phyloP scores from a whole-genome alignment of 1,139 yeast species.

The Meyerozyma carpophila region DNA sequence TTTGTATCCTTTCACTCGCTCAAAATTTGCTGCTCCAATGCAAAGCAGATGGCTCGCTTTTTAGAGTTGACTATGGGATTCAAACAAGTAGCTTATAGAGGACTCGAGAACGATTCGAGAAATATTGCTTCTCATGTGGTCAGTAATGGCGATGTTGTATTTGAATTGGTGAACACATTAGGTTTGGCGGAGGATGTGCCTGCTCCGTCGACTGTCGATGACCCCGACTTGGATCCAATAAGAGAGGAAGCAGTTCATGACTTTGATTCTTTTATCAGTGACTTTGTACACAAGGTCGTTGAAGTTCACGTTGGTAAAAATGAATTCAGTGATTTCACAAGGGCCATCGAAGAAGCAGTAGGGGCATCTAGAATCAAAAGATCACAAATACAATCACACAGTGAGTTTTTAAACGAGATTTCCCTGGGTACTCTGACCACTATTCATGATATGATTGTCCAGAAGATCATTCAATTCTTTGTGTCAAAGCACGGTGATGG shows the following conservation, averaged over 20 bases:
- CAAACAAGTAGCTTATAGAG: conserved; percentile 53
- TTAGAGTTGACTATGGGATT: conserved; percentile 60
- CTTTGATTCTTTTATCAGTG: neutral
- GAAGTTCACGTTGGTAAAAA: too few species aligned
- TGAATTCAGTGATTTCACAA: too few species aligned
- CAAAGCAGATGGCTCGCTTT: conserved; percentile 56
- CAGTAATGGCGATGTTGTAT: conserved; percentile 47
- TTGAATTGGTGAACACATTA: conserved; percentile 32
- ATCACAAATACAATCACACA: neutral
- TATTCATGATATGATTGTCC: neutral
- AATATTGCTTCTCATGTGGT: conserved; percentile 57
- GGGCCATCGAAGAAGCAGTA: too few species aligned
- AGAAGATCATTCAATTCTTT: conserved; percentile 27
- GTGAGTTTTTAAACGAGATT: neutral
- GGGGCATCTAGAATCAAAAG: too few species aligned
- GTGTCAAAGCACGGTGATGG: conserved; percentile 68
- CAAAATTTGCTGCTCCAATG: conserved; percentile 25
- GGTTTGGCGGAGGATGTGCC: neutral
- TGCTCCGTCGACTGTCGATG: neutral
- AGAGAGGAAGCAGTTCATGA: neutral
- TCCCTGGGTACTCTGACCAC: neutral
- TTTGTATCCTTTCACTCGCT: conserved; percentile 28
- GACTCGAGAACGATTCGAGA: conserved; percentile 64
- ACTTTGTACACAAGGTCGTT: neutral
- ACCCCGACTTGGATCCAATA: neutral